phyloP scores from a whole-genome alignment of 1,284 basidiomycete genomes.

The Golubevia pallescens region DNA sequence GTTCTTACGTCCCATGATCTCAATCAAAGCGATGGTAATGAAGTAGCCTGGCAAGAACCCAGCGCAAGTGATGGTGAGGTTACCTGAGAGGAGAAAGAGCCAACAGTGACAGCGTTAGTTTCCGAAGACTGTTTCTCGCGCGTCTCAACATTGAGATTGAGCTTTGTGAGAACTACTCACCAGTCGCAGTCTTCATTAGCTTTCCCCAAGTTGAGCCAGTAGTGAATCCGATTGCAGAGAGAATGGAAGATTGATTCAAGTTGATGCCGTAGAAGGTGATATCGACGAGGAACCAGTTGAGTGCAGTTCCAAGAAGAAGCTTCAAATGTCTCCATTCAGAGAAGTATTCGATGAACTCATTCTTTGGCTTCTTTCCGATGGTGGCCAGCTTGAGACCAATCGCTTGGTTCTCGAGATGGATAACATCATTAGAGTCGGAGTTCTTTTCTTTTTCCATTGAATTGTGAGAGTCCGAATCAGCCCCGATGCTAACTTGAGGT shows the following conservation, averaged over 20 bases:
- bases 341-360: constrained; percentile 57
- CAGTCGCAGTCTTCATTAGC: constrained; percentile 58
- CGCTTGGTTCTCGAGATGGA: constrained; percentile 29
- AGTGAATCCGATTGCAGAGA: constrained; percentile 50
- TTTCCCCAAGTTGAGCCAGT: constrained; percentile 44
- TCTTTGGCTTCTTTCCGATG: constrained; percentile 49
- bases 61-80: constrained; percentile 20
- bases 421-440: constrained; percentile 17
- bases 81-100: no score
- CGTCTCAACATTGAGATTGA: no score
- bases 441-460: constrained; percentile 37
- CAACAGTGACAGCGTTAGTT: no score
- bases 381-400: constrained; percentile 41
- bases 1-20: constrained; percentile 43
- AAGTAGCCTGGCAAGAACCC: constrained; percentile 60
- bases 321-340: constrained; percentile 43
- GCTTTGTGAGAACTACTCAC: no score
- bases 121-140: no score
- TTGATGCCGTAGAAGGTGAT: constrained; percentile 63
- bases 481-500: constrained; percentile 19
- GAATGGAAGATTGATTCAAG: constrained; percentile 51
- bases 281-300: constrained; percentile 60
- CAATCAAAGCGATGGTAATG: constrained; percentile 49
- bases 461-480: constrained; percentile 23
- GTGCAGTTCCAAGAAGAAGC: constrained; percentile 16